Evolutionary conservation across 1,139 yeast genomes (phyloP), one percentile per base, ranked within the genome.

Genomic region (Yamadazyma triangularis): DNA sequence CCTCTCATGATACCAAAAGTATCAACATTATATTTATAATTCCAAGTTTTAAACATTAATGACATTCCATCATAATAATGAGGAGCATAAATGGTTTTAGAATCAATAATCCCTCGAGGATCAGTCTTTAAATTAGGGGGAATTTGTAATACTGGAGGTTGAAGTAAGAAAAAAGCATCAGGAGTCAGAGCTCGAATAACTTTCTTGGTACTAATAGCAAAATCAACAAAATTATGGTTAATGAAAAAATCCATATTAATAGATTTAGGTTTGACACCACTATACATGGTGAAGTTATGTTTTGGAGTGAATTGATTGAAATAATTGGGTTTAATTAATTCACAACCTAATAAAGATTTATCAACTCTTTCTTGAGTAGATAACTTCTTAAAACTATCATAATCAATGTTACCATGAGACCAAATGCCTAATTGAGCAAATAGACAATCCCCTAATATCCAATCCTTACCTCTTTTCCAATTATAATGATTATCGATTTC

Each of bases 31-130:
- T 79, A 83, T 24, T 55, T 56, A 23, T 72, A 61, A 47, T 81
- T 83, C 95, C 95, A 85, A 9, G 81, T 73, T 54, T 87, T 87
- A 53, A 85, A 82, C 91, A 89, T 80, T 18, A 91, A 60, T 2
- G 96, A 84, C 75, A 89, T 72, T 0, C 97, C 97, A 53, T 89
- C 97, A 49, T 89, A 89, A 51, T 80, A 89, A 56, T 89, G 97
- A 2, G 95, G 93, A 20, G 94, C 77, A 45, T 79, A 81, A 0
- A 84, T 77, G 0, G 89, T 80, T 36, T 70, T 73, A 2, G 63
- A 53, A 47, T 86, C 95, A 13, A 86, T 56, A 25, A 78, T 55
- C 3, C 64, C 47, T 8, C 68, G 50, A 1, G 58, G 56, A 13
- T 83, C 71, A 6, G 68, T 67, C 39, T 67, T 70, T 34, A 87